Evolutionary conservation across 169 alveolate genomes (phyloP), one percentile per base, ranked within the genome.

Genomic region (Plasmodium blacklocki): DNA sequence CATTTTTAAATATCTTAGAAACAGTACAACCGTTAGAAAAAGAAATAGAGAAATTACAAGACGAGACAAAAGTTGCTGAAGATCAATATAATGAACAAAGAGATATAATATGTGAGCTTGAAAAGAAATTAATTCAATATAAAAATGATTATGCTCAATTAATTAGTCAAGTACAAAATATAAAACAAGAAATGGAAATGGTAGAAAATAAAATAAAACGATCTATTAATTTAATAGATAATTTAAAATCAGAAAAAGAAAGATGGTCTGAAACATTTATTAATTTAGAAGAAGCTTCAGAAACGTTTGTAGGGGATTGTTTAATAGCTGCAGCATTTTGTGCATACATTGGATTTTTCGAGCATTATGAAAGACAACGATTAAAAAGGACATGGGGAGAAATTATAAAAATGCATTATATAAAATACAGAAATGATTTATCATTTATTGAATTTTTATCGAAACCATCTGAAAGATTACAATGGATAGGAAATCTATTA

Each of bases 261-360:
- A 80, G 99, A 60, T 97, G 99, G 99, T 97, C 97, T 29, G 95
- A 95, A 64, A 93, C 98, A 19, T 93, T 94, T 67, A 83, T 93
- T 47, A 94, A 93, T 58, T 91, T 93, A 26, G 95, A 93, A 80
- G 74, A 26, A 43, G 74, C 89, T 14, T 63, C 89, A 9, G 88
- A 63, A 45, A 93, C 96, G 14, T 95, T 98, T 85, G 76, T 97
- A 71, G 99, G 99, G 18, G 99, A 99, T 93, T 96, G 98, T 39
- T 92, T 98, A 54, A 89, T 98, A 43, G 97, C 99, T 15, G 98
- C 99, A 15, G 98, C 99, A 26, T 98, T 98, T 88, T 94, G 97
- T 54, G 96, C 98, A 18, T 98, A 97, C 92, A 95, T 97, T 71
- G 99, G 99, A 52, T 98, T 97, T 96, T 98, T 97, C 88, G 99